Evolutionary conservation across 225 moss, liverwort and hornwort genomes (phyloP), one percentile per base, ranked within the genome.

Genomic region (Pseudoscleropodium purum): DNA sequence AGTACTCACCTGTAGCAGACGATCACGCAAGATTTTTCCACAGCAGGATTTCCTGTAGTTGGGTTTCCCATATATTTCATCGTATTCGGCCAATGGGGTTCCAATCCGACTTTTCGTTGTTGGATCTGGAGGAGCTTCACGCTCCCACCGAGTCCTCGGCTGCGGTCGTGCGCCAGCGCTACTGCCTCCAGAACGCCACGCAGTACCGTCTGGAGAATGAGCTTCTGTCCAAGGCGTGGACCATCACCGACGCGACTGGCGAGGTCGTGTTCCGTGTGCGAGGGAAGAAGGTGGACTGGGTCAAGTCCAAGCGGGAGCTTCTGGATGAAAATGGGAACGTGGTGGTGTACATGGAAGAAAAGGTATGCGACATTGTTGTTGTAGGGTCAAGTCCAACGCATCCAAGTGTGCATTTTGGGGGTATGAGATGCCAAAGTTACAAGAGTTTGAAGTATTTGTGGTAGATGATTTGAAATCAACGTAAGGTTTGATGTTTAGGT

Each of bases 71-170:
- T 54, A 54, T 0, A 56, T 18, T 57, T 29, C 60, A 29, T 60
- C 81, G 30, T 13, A 19, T 5, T 81, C 80, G 60, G 29, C 4
- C 41, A 13, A 86, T 93, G 93, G 90, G 36, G 11, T 93, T 86
- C 61, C 93, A 81, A 43, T 93, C 93, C 34, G 91, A 93, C 63
- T 93, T 93, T 77, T 93, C 93, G 25, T 65, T 90, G 81, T 56
- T 91, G 86, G 93, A 91, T 68, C 81, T 93, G 63, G 93, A 93
- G 70, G 93, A 93, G 72, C 91, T 93, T 25, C 93, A 90, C 30
- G 89, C 89, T 14, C 92, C 92, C 29, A 75, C 87, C 52, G 79
- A 91, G 79, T 36, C 82, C 47, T 43, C 23, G 74, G 80, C 82
- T 21, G 79, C 91, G 39, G 93, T 93, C 63, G 92, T 93, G 34